A percentile compares a stretch with the other conserved stretches of the same genome.
Conservation (phyloP, 805 yeast genomes). For the Wickerhamiella brachini region DNA sequence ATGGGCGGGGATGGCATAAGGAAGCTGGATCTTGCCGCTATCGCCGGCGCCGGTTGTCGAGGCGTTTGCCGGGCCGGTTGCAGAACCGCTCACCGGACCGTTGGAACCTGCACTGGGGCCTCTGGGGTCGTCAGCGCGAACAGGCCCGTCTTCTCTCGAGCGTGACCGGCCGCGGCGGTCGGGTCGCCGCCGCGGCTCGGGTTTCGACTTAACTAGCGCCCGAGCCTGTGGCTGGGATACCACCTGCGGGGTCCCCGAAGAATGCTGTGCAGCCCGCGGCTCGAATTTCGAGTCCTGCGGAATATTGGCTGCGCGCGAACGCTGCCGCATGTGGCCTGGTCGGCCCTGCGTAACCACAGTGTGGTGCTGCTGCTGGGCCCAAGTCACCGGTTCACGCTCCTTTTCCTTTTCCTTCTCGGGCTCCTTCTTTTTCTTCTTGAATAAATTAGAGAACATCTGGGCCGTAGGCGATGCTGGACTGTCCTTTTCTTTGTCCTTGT, state of each 20-base stretch:
- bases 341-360: neutral
- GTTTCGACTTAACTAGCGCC: neutral
- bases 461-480: conserved; percentile 10
- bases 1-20: conserved; percentile 26
- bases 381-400: neutral
- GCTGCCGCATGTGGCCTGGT: conserved; percentile 2
- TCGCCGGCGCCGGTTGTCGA: conserved; percentile 4
- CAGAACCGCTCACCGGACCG: too few species aligned
- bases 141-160: neutral
- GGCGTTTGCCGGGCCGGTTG: too few species aligned
- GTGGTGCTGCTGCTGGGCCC: neutral
- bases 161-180: neutral
- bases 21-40: conserved; percentile 19
- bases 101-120: too few species aligned
- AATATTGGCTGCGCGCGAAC: conserved; percentile 1
- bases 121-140: neutral
- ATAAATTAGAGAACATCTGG: conserved; percentile 13
- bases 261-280: neutral
- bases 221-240: too few species aligned
- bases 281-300: neutral
- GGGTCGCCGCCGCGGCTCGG: neutral
- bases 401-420: neutral
- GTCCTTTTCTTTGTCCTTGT: conserved; percentile 11
- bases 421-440: conserved; percentile 15
- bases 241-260: neutral